Evolutionary conservation across 202 grass and related monocot genomes (phyloP).

Genomic region (Bolboschoenoplectus hybrid): DNA sequence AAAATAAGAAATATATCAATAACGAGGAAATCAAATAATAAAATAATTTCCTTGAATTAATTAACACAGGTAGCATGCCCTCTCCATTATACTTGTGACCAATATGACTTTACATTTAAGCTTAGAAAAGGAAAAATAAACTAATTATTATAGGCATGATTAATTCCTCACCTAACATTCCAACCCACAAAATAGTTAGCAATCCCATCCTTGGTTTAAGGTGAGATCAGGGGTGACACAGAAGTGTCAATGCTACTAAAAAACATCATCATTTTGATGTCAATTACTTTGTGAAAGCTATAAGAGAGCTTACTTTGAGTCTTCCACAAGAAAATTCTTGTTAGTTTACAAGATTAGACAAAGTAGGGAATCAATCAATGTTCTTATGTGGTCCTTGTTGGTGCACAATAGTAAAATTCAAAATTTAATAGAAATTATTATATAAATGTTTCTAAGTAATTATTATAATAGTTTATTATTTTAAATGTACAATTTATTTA

Average conservation of each 20-base stretch:
- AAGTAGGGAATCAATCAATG: neutral
- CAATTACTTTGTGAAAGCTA: conserved; percentile 15
- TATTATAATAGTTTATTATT: too few species aligned
- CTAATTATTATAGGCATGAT: neutral
- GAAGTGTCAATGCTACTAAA: conserved; percentile 7
- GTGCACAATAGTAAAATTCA: too few species aligned
- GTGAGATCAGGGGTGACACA: neutral
- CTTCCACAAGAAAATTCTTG: conserved; percentile 18
- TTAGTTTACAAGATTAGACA: conserved; percentile 7
- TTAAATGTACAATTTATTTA: too few species aligned
- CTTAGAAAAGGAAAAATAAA: neutral
- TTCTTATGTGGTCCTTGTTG: neutral
- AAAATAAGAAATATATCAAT: neutral
- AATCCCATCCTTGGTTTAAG: conserved; percentile 27
- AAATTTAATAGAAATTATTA: too few species aligned
- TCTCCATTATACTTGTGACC: neutral
- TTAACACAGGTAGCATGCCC: neutral
- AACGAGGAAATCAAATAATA: neutral
- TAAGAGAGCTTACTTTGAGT: conserved; percentile 21
- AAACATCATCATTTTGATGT: conserved; percentile 23
- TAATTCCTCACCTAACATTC: conserved; percentile 23
- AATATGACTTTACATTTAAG: neutral
- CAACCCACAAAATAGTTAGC: conserved; percentile 16
- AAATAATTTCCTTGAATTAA: neutral
- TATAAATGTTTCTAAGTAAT: too few species aligned